Evolutionary conservation across 768 basidiomycete genomes (phyloP).

Genomic region (Leccinum rimulosum): DNA sequence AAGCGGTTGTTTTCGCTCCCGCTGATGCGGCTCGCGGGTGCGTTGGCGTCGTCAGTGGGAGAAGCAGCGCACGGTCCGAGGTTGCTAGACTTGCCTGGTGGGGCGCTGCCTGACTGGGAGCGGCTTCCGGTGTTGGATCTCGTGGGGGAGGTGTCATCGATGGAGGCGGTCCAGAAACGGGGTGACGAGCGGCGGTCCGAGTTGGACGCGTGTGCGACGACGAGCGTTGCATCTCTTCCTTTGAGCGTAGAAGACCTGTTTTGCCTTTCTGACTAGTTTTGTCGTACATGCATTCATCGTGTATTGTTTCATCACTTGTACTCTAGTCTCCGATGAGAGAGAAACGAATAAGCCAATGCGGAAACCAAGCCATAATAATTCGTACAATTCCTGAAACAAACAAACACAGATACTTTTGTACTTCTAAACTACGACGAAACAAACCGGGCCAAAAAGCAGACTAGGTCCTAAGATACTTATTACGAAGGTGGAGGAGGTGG

Average conservation of each 20-base stretch:
- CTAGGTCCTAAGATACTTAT: slow-evolving; percentile 5
- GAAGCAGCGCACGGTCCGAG: slow-evolving; percentile 15
- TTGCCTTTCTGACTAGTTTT: slow-evolving; percentile 5
- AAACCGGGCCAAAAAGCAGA: slow-evolving; percentile 7
- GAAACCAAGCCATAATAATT: slow-evolving; percentile 14
- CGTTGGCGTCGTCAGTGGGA: not conserved
- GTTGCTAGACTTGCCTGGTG: slow-evolving; percentile 61
- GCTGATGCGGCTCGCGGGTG: slow-evolving; percentile 48
- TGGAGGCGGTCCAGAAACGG: slow-evolving; percentile 34
- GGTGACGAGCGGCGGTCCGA: slow-evolving; percentile 35
- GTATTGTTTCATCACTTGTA: not conserved
- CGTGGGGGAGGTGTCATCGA: slow-evolving; percentile 44
- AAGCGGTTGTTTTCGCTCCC: slow-evolving; percentile 66
- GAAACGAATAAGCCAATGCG: too few relatives aligned
- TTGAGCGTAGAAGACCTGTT: slow-evolving; percentile 23
- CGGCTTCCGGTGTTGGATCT: slow-evolving; percentile 70
- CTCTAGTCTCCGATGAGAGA: not conserved
- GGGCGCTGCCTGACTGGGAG: slow-evolving; percentile 48
- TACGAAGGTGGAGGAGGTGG: too few relatives aligned
- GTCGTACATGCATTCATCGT: not conserved
- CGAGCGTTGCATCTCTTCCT: slow-evolving; percentile 8
- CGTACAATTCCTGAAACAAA: slow-evolving; percentile 16
- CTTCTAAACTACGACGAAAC: slow-evolving; percentile 10
- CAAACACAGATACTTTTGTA: slow-evolving; percentile 16
- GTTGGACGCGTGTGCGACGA: slow-evolving; percentile 32